These are phyloP conservation scores for Colletotrichum godetiae DNA, from an alignment of 2,329 filamentous ascomycete genomes.

Conservation along the genomic window DNA sequence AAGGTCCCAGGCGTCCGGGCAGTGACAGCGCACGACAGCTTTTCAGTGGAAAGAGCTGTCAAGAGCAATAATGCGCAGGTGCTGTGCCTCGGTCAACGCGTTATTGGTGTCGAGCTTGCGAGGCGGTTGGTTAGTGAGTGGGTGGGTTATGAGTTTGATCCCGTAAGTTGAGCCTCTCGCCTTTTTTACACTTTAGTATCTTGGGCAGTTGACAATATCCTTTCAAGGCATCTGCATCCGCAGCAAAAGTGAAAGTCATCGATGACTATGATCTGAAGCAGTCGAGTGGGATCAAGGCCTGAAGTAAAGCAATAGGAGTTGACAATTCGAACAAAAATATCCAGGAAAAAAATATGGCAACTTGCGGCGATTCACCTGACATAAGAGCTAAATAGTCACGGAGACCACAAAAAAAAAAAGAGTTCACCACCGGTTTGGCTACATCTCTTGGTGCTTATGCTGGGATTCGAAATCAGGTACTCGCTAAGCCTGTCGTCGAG, in stretches of 20 bases:
- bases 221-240: slow-evolving; percentile 51
- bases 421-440: no score
- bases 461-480: no score
- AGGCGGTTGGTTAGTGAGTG: slow-evolving; percentile 82
- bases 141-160: slow-evolving; percentile 85
- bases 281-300: neutral
- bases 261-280: slow-evolving; percentile 32
- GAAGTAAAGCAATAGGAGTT: no score
- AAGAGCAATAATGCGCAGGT: slow-evolving; percentile 90
- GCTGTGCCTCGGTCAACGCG: slow-evolving; percentile 87
- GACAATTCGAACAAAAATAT: no score
- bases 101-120: slow-evolving; percentile 84
- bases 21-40: slow-evolving; percentile 88
- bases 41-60: slow-evolving; percentile 84
- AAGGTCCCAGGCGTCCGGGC: slow-evolving; percentile 86
- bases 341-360: no score
- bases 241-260: slow-evolving; percentile 54
- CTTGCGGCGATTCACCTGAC: no score
- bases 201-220: neutral
- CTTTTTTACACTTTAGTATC: neutral
- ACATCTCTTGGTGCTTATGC: no score
- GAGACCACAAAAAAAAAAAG: no score
- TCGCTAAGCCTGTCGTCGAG: no score
- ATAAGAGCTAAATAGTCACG: no score
- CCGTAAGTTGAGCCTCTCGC: slow-evolving; percentile 54